These are phyloP conservation scores for Echites panduratus DNA, from an alignment of 257 asterid species.

Conservation along the genomic window DNA sequence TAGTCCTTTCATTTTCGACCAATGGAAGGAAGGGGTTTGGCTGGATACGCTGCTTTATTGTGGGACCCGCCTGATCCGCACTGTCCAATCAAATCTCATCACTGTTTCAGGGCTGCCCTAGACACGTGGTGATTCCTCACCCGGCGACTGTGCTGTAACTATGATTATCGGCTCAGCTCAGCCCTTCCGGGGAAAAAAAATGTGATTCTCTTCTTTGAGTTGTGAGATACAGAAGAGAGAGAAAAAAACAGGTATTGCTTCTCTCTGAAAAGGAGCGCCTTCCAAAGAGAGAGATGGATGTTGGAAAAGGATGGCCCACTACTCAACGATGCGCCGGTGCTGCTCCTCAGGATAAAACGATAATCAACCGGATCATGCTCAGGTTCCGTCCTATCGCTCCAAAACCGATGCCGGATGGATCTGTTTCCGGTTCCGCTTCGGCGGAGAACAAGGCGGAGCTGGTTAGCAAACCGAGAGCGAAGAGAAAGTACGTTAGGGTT, in stretches of 20 bases:
- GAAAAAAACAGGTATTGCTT: neutral
- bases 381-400: constrained; percentile 47
- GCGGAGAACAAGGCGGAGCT: neutral
- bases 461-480: constrained; percentile 18
- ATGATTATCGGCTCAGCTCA: constrained; percentile 13
- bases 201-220: neutral
- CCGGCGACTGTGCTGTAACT: constrained; percentile 12
- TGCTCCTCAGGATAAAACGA: constrained; percentile 17
- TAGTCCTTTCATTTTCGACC: constrained; percentile 18
- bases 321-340: constrained; percentile 12
- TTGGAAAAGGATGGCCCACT: constrained; percentile 16
- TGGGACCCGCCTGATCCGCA: constrained; percentile 42
- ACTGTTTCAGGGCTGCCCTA: constrained; percentile 26
- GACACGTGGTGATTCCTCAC: constrained; percentile 32
- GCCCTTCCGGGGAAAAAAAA: neutral
- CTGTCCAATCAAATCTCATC: constrained; percentile 31
- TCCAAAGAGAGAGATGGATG: constrained; percentile 20
- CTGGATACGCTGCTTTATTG: constrained; percentile 36
- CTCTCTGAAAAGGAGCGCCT: neutral
- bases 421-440: constrained; percentile 14
- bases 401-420: constrained; percentile 27
- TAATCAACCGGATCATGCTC: constrained; percentile 31
- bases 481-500: constrained; percentile 49
- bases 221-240: neutral
- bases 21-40: constrained; percentile 26